Evolutionary conservation across 441 rosid genomes (phyloP), one percentile per base, ranked within the genome.

Genomic region (Cnidoscolus chayamansa): DNA sequence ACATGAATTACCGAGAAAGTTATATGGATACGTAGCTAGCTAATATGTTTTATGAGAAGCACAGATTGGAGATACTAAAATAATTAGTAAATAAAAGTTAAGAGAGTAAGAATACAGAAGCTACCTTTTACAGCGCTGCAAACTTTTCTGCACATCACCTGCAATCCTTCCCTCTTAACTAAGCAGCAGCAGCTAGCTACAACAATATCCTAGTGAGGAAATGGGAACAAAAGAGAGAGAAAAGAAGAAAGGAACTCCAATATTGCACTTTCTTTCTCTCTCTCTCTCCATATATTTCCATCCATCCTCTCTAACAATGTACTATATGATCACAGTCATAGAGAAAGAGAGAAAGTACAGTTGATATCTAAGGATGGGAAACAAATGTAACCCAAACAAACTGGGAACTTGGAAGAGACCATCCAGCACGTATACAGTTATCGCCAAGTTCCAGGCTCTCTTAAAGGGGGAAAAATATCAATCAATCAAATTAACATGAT

Each of bases 41-140:
- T 15, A 35, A 12, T 35, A 48, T 31, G 8, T 10, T 15, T 53
- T 53, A 53, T 53, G 17, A 53, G 17, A 53, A 53, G 45, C 45
- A 40, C 6, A 3, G 7, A 40, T 40, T 40, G 45, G 45, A 40
- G 0, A 4, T 40, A 6, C 6, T 40, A 30, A 37, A 40, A 60
- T 62, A 17, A 51, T 40, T 9, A 50, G 66, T 50, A 67, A 76
- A 79, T 70, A 73, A 72, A 79, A 67, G 77, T 15, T 43, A 68
- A 68, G 74, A 72, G 61, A 32, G 51, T 75, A 83, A 82, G 80
- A 82, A 84, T 79, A 88, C 85, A 83, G 84, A 79, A 81, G 78
- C 81, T 81, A 84, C 88, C 93, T 87, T 88, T 86, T 84, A 79
- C 86, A 83, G 83, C 81, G 84, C 89, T 80, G 86, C 81, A 82